Base-by-base conservation (phyloP, 1,284 basidiomycete species). In the Schizopora paradoxa region DNA sequence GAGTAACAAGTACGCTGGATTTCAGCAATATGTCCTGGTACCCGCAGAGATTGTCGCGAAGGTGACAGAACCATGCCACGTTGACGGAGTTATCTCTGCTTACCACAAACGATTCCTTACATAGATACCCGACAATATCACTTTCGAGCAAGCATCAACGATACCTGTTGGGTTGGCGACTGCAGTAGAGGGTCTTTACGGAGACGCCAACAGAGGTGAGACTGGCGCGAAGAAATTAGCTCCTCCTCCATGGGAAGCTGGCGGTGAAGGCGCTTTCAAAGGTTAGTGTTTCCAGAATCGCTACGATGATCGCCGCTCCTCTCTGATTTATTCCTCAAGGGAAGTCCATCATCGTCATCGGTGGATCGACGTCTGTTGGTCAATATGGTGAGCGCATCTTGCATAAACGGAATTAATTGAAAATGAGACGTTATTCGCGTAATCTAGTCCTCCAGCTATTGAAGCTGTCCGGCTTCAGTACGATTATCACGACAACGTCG, bases 401-500 rank as follows among this genome's bases (percentile, higher is more conserved):
- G 32, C 32, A 13, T 34, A 5, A 36, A n/a, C n/a, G n/a, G n/a
- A n/a, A n/a, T n/a, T n/a, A n/a, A n/a, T n/a, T n/a, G n/a, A n/a
- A n/a, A n/a, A n/a, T 37, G 22, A n/a, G n/a, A n/a, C 32, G 19
- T 5, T 14, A 19, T 10, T 8, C 10, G 3, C 6, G 10, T 31
- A 8, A 8, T 31, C 28, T 35, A 35, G 33, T 22, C 33, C 18
- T 35, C 38, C 79, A 82, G 56, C 56, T 81, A 10, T 74, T 73
- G 3, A 72, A 64, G 49, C 52, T 73, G 22, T 68, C 72, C 0
- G 77, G 75, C 1, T 76, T 76, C 64, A 67, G 63, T 4, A 71
- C 69, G 0, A 74, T 80, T 47, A 71, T 80, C 42, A 61, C 73
- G 5, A 76, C 73, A 1, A 67, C 77, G 1, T 77, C 73, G 5